Percentiles rank a stretch among this genome's conserved stretches.
Evolutionary conservation across 352 stramenopile species (phyloP).

Genomic region (Pythium dissotocum): DNA sequence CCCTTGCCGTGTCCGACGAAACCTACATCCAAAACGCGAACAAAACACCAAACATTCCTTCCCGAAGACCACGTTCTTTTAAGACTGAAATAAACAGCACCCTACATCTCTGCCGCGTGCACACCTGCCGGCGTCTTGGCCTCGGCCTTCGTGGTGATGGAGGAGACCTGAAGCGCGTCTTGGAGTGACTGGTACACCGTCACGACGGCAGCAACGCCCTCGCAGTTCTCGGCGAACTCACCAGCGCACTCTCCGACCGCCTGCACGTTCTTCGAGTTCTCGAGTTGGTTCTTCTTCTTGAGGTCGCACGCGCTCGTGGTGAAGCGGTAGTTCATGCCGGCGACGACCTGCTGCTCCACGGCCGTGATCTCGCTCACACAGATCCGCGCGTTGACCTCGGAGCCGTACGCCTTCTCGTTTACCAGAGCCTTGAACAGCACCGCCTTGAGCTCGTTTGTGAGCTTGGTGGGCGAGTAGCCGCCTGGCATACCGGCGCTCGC

Average conservation of each 20-base stretch:
- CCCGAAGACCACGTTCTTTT: too few species aligned
- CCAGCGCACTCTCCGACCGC: slow-evolving; percentile 16
- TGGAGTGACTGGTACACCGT: slow-evolving; percentile 31
- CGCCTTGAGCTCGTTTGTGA: slow-evolving; percentile 12
- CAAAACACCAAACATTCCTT: too few species aligned
- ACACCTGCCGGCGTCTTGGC: slow-evolving; percentile 1
- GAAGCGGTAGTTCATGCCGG: slow-evolving; percentile 36
- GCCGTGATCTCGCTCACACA: slow-evolving; percentile 21
- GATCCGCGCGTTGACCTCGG: slow-evolving; percentile 16
- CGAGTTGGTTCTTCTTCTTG: slow-evolving; percentile 7
- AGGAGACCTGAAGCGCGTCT: slow-evolving; percentile 21
- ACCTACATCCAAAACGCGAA: too few species aligned
- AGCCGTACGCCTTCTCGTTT: slow-evolving; percentile 7
- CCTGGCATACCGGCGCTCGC: background rate
- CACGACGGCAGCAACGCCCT: slow-evolving; percentile 18
- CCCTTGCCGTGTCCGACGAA: too few species aligned
- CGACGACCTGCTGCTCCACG: slow-evolving; percentile 32
- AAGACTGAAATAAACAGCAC: background rate
- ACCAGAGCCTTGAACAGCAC: slow-evolving; percentile 4
- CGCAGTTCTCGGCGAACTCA: slow-evolving; percentile 7
- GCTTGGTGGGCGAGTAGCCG: slow-evolving; percentile 4
- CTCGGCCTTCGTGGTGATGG: slow-evolving; percentile 9
- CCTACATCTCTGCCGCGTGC: slow-evolving; percentile 6
- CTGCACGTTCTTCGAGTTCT: background rate
- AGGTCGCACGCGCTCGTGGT: slow-evolving; percentile 26